Evolutionary conservation across 352 stramenopile species (phyloP), one percentile per base, ranked within the genome.

Genomic region (Phytopythium ostracodes): DNA sequence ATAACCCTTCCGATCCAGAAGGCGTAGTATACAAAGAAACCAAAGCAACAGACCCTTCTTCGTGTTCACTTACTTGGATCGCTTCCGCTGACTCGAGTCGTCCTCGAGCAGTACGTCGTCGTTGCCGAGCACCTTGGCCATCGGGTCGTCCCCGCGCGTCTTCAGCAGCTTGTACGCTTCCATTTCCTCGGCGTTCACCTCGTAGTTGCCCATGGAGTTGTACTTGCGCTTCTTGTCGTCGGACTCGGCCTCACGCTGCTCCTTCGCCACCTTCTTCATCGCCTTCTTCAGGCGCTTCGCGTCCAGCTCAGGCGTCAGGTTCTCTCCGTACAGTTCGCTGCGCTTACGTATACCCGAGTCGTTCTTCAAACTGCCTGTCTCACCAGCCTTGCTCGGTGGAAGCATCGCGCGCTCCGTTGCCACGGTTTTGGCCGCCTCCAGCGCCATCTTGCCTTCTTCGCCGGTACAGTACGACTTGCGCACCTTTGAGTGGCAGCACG

Each of bases 401-500:
- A 91, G 80, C 82, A 88, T 85, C 12, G 64, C 38, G 14, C 84
- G 73, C 59, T 89, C 77, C 4, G 62, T 56, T 31, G 63, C 77
- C n/a, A 70, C 57, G 6, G 78, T 70, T 58, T 89, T 86, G 59
- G 93, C 85, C 0, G 87, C 81, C 65, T 97, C 88, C 38, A 97
- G 70, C 12, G 93, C 93, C 25, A 79, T 81, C 65, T 97, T 96
- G 46, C 96, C 96, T 60, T 95, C 95, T 22, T 88, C 81, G 29
- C 96, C 96, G 6, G 96, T 99, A 66, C 95, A 99, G 65, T 99
- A 99, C 0, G 91, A 98, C 62, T 97, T 98, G 65, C 84, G 84
- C 10, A 98, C 83, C 53, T 92, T 93, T 1, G 91, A 98, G 71
- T 99, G 96, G 75, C 98, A 98, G 73, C 97, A 99, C 20, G 77